Evolutionary conservation across 495 filamentous ascomycete genomes (phyloP), one percentile per base, ranked within the genome.

Genomic region (Aspergillus indologenus): DNA sequence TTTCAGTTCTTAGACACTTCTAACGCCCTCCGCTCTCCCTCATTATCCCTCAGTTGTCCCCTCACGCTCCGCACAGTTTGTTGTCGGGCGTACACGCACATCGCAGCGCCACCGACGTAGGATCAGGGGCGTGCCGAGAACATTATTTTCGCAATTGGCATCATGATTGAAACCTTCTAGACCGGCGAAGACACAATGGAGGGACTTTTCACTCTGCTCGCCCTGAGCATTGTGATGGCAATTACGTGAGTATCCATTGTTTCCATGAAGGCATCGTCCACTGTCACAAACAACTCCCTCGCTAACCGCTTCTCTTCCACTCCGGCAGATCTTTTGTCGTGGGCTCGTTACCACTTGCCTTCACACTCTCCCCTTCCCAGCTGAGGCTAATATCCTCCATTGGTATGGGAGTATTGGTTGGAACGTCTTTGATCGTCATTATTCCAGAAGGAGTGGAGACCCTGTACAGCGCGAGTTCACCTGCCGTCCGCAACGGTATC

Each of bases 391-490:
- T 98, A 70, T 92, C 92, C 12, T 90, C 91, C 20, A 85, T 98
- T 68, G 94, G 94, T 29, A 91, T 96, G 77, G 94, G 94, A 44
- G 87, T 98, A 17, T 79, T 98, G 8, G 92, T 98, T 20, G 94
- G 94, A 40, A 98, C 93, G 34, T 91, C 91, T 9, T 82, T 98
- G 63, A 92, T 98, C 56, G 91, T 98, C 2, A 98, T 98, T 69
- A 96, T 98, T 66, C 94, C 94, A 0, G 94, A 98, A 71, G 94
- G 94, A 17, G 85, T 98, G 50, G 94, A 97, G 66, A 94, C 94
- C 7, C 77, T 97, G 50, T 92, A 96, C 67, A 85, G 83, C 62
- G 80, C 87, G 11, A 80, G 73, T 46, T 65, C 71, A 14, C 56
- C 69, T 18, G 57, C 59, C 26, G 53, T 46, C 54, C 68, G 62